Evolutionary conservation across 1,284 basidiomycete species (phyloP), one percentile per base, ranked within the genome.

Genomic region (Cryptococcus wingfieldii): DNA sequence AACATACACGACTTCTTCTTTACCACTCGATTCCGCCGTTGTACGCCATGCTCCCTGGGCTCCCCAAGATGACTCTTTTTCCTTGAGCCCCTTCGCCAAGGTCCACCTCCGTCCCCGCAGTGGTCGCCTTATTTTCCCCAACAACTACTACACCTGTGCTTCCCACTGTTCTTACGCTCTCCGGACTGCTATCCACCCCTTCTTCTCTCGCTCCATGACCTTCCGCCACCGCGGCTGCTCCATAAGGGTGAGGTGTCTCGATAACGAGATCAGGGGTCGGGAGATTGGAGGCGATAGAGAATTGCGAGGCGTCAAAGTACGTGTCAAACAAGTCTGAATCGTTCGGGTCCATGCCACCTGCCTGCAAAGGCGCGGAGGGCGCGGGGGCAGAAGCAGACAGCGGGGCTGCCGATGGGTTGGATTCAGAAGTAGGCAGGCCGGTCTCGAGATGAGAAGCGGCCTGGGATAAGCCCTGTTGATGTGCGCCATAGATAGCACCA

Each of bases 251-350:
- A 9, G 51, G 43, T 9, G 44, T 51, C n/a, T 56, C 42, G 13
- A 45, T 42, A 44, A 61, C 54, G 5, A 69, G 58, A 41, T 69
- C 67, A 16, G 67, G 67, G 2, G 67, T 69, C 3, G 65, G 62
- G 9, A 64, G 37, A 16, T 61, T 56, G 12, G 58, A 56, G 25
- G 55, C 52, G 16, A 58, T n/a, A 16, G 9, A 37, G 23, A 61
- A 38, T 39, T 65, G 59, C 6, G 59, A 38, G 3, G 55, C 43
- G 47, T 69, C 67, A 42, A 69, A 56, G 55, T 60, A 69, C 27
- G 67, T 56, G 31, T 58, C 61, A 49, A 69, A 69, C 12, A 66
- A 47, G 8, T 67, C 67, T 23, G 62, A 53, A 23, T 66, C 62
- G 12, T 31, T 38, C 19, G 47, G 43, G 13, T 38, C 43, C 18